Percentiles rank a stretch among this genome's conserved stretches.
Evolutionary conservation across 768 basidiomycete genomes (phyloP).

Genomic region (Suillus cothurnatus): DNA sequence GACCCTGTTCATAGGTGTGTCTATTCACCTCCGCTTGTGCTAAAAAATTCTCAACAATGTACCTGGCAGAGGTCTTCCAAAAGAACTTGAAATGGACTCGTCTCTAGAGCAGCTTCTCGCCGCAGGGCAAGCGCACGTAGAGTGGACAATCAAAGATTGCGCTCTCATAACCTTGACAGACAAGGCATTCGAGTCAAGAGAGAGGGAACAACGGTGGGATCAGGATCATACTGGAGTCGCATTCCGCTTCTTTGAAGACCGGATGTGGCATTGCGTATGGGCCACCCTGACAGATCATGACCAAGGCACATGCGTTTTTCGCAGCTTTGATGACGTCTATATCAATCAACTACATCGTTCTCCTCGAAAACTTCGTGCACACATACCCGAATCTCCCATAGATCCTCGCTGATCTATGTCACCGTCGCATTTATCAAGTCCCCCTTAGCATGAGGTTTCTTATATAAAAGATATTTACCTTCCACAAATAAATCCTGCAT

Average conservation of each 20-base stretch:
- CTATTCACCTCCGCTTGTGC: background rate
- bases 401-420: constrained; percentile 22
- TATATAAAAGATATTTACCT: background rate
- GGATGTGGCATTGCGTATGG: constrained; percentile 67
- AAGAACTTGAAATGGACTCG: constrained; percentile 56
- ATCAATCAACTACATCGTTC: constrained; percentile 47
- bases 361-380: constrained; percentile 37
- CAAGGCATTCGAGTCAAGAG: constrained; percentile 53
- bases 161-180: constrained; percentile 56
- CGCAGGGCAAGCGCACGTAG: constrained; percentile 32
- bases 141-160: constrained; percentile 53
- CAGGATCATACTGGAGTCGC: constrained; percentile 46
- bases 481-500: background rate
- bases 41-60: background rate
- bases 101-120: constrained; percentile 43
- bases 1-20: constrained; percentile 48
- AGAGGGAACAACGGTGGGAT: constrained; percentile 35
- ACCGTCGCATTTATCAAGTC: background rate
- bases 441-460: background rate
- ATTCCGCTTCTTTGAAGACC: constrained; percentile 52
- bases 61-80: constrained; percentile 48
- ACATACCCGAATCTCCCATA: constrained; percentile 23
- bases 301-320: constrained; percentile 48
- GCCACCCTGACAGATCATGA: constrained; percentile 59
- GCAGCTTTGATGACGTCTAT: constrained; percentile 64